Percentiles rank a stretch among this genome's conserved stretches.
Evolutionary conservation across 805 yeast species (phyloP).

Genomic region (Myxozyma udenii): DNA sequence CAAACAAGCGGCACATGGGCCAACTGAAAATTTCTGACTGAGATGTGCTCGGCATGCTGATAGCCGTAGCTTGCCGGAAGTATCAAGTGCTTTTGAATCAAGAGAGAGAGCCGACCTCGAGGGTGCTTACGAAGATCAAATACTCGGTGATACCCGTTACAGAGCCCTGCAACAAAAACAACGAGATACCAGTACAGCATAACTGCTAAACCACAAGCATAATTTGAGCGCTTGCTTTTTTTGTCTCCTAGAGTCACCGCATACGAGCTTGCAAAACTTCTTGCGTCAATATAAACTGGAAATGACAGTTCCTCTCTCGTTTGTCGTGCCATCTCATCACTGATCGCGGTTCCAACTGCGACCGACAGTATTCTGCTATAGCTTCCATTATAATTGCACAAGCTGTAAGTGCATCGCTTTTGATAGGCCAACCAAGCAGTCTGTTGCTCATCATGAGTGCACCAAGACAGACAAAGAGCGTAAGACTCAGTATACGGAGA

Average conservation of each 20-base stretch:
- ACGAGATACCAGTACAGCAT: constrained; percentile 9
- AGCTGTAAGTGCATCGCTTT: neutral
- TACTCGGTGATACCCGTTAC: neutral
- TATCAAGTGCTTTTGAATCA: constrained; percentile 13
- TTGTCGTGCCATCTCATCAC: neutral
- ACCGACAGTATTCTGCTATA: constrained; percentile 3
- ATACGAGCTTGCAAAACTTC: constrained; percentile 1
- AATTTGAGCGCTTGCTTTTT: constrained; percentile 4
- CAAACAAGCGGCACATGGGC: constrained; percentile 42
- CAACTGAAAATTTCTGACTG: constrained; percentile 20
- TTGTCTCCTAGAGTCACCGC: constrained; percentile 7
- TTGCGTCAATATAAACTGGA: neutral
- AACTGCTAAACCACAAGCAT: constrained; percentile 4
- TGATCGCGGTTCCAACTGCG: constrained; percentile 4
- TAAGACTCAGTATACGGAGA: constrained; percentile 4
- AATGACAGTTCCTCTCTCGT: neutral
- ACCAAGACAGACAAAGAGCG: constrained; percentile 7
- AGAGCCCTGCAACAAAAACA: constrained; percentile 1
- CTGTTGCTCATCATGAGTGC: constrained; percentile 1
- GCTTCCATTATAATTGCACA: constrained; percentile 6
- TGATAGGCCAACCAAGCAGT: constrained; percentile 5
- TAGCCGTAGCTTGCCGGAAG: constrained; percentile 34
- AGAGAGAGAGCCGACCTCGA: constrained; percentile 1
- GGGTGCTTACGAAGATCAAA: neutral
- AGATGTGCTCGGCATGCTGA: constrained; percentile 32